These are phyloP conservation scores for Teratosphaeria gauchensis DNA, from an alignment of 2,329 filamentous ascomycete species.

Conservation along the genomic window DNA sequence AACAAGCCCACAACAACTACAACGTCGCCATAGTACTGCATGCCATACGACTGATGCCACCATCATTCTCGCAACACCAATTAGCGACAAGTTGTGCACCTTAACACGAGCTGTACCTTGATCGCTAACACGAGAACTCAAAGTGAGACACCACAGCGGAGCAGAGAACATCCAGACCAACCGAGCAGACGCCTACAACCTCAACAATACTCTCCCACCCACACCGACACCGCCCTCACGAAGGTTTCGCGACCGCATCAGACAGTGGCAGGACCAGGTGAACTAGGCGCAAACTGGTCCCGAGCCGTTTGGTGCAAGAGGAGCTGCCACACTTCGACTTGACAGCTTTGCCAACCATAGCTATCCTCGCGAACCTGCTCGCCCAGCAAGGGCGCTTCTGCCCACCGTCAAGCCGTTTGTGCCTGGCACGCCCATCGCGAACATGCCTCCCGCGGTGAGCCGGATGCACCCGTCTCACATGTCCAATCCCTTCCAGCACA, in stretches of 20 bases:
- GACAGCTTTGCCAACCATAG: not conserved
- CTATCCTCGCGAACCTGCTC: not conserved
- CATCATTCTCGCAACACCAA: not conserved
- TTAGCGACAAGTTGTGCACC: not conserved
- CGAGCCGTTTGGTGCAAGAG: not conserved
- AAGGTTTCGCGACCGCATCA: not conserved
- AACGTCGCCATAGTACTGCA: not conserved
- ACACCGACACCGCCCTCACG: not conserved
- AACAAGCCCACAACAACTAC: not conserved
- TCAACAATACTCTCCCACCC: not conserved
- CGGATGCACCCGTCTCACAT: constrained; percentile 50
- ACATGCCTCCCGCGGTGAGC: constrained; percentile 50
- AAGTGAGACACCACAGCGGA: not conserved
- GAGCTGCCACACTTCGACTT: not conserved
- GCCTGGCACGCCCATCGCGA: not conserved
- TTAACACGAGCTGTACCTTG: not conserved
- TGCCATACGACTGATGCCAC: not conserved
- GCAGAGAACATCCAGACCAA: not conserved
- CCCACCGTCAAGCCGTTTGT: not conserved
- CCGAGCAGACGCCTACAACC: not conserved
- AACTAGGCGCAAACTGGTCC: not conserved
- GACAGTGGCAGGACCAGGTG: not conserved
- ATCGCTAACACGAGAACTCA: not conserved
- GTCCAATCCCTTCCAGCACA: constrained; percentile 50
- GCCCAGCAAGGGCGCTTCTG: not conserved